phyloP scores from a whole-genome alignment of 352 stramenopile genomes.

The Phytophthora pisi region DNA sequence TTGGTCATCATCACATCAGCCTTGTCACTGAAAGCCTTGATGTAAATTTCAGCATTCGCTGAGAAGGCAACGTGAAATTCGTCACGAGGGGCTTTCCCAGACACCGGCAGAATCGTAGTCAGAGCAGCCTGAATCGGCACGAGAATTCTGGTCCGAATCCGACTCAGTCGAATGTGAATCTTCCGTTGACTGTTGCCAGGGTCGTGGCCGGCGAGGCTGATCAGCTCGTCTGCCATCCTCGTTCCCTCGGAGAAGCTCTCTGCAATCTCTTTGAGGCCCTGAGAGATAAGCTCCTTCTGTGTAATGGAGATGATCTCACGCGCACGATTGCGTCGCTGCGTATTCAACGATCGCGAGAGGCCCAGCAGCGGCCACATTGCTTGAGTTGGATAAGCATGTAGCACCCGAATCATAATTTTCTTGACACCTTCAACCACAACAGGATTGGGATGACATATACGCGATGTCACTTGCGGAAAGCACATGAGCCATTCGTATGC shows the following conservation, averaged over 20 bases:
- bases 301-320: slow-evolving; percentile 67
- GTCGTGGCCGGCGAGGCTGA: slow-evolving; percentile 92
- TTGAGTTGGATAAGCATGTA: slow-evolving; percentile 95
- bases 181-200: slow-evolving; percentile 73
- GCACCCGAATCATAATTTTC: slow-evolving; percentile 93
- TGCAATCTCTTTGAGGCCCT: slow-evolving; percentile 66
- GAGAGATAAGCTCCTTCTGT: slow-evolving; percentile 71
- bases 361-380: slow-evolving; percentile 97
- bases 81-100: slow-evolving; percentile 62
- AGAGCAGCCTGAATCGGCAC: slow-evolving; percentile 82
- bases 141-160: slow-evolving; percentile 75
- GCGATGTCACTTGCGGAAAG: slow-evolving; percentile 98
- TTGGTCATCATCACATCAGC: slow-evolving; percentile 98
- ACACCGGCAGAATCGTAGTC: slow-evolving; percentile 74
- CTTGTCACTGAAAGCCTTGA: slow-evolving; percentile 88
- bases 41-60: slow-evolving; percentile 80
- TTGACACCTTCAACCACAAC: slow-evolving; percentile 90
- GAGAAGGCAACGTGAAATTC: slow-evolving; percentile 62
- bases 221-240: slow-evolving; percentile 93
- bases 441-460: slow-evolving; percentile 90
- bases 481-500: slow-evolving; percentile 97
- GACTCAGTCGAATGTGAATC: slow-evolving; percentile 78
- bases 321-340: slow-evolving; percentile 64
- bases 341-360: slow-evolving; percentile 92
- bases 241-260: slow-evolving; percentile 90